Evolutionary conservation across 2,329 filamentous ascomycete genomes (phyloP), one percentile per base, ranked within the genome.

Genomic region (Cladosporium sp.): DNA sequence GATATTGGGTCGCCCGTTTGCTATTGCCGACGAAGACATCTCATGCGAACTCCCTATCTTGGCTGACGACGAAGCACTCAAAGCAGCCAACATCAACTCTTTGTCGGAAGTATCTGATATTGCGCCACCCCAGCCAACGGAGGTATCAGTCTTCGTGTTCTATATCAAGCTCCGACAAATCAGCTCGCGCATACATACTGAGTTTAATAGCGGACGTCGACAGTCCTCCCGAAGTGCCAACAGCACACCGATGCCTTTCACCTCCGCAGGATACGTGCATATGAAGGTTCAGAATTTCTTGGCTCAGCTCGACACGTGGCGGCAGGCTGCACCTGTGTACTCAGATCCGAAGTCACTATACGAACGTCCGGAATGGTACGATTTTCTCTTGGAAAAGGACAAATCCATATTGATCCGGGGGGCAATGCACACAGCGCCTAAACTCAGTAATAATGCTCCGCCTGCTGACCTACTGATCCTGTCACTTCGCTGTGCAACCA

Each of bases 281-380:
- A 57, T 70, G 69, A 0, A 72, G 72, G 26, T 77, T 76, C 57
- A 75, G 28, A 65, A 72, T 4, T 72, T 80, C 0, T 68, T 79
- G 0, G 67, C 65, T n/a, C 77, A 82, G 26, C 67, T 82, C 0
- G 69, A 78, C 2, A 35, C 66, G 1, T 82, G 80, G 80, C 75
- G 79, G 1, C 65, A 66, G 0, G 70, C 68, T 0, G 73, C 74
- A 0, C 80, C 80, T 0, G 28, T 73, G 0, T 79, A 78, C 33
- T 65, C 69, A 0, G 67, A 70, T 0, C 79, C 79, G 0, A 71
- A 70, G 5, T 78, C 76, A n/a, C 71, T 83, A 0, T 84, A 81
- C 46, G 77, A 83, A 64, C 75, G 74, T 6, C 72, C 77, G 10
- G 78, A 80, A 26, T 84, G 80, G 80, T 81, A 81, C 44, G 80